phyloP scores from a whole-genome alignment of 1,284 basidiomycete genomes.

The Peniophora sp. region DNA sequence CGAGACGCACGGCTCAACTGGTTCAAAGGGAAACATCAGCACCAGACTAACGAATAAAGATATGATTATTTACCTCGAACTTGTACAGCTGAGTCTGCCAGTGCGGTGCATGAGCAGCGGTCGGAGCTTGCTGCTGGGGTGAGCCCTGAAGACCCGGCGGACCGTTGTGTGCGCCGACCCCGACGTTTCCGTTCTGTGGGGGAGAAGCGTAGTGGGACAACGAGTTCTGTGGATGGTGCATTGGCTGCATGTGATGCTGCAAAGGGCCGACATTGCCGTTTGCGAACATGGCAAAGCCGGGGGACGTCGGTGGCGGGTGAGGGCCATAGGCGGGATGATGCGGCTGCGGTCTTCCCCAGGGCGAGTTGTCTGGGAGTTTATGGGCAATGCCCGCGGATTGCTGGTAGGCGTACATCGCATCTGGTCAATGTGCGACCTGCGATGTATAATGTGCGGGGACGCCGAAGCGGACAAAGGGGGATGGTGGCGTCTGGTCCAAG shows the following conservation, averaged over 20 bases:
- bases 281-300: conserved; percentile 64
- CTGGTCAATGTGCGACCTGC: conserved; percentile 14
- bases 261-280: conserved; percentile 57
- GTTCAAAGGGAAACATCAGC: conserved; percentile 1
- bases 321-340: conserved; percentile 50
- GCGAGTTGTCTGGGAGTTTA: conserved; percentile 66
- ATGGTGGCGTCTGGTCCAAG: too few relatives aligned
- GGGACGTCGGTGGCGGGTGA: conserved; percentile 57
- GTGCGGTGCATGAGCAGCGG: conserved; percentile 25
- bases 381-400: conserved; percentile 71
- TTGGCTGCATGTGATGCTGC: conserved; percentile 38
- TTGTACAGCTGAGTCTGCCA: conserved; percentile 80
- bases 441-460: too few relatives aligned
- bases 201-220: conserved; percentile 69
- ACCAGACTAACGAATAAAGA: neutral
- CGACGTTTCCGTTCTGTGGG: conserved; percentile 42
- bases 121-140: conserved; percentile 57
- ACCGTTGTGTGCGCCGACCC: conserved; percentile 21
- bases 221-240: conserved; percentile 70
- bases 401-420: conserved; percentile 74
- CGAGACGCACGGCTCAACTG: conserved; percentile 71
- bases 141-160: conserved; percentile 58
- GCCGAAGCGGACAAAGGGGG: too few relatives aligned
- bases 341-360: conserved; percentile 53
- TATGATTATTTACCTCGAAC: conserved; percentile 53